Evolutionary conservation across 2,329 filamentous ascomycete species (phyloP), one percentile per base, ranked within the genome.

Genomic region (Blastomyces percursus): DNA sequence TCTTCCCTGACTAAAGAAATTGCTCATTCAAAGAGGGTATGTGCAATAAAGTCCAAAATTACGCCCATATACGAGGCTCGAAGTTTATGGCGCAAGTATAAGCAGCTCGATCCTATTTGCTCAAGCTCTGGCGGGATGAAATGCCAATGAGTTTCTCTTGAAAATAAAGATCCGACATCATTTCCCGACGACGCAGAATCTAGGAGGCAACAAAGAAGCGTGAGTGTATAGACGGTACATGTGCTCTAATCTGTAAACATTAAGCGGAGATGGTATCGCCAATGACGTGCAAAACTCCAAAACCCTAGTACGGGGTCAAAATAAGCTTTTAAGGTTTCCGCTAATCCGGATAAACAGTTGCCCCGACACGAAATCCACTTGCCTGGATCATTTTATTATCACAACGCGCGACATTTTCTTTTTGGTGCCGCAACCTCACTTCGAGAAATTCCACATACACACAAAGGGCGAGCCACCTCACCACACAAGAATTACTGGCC

Each of bases 391-490:
- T 56, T 40, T 56, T 40, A 24, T 11, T n/a, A 40, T 56, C 30
- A 2, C 32, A 24, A 38, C 7, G 14, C 1, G 7, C 35, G n/a
- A 38, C 32, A 35, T 14, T 46, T 19, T 27, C 30, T 12, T 24
- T 32, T 32, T 32, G 30, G 1, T 19, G 46, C 27, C 56, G 9
- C 24, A n/a, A 7, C 9, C 16, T 14, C 32, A 40, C 16, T 11
- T 24, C 19, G 11, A 40, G n/a, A 56, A 56, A 40, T 56, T 40
- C n/a, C 35, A 3, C 54, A 56, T 16, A 56, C 54, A 21, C 3
- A 38, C 19, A 19, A 42, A 59, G 56, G 56, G 56, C 56, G 56
- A 59, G 56, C 56, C 56, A 59, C 40, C 35, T 38, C 24, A 32
- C 42, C 5, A 21, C 56, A 9, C 38, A 48, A 30, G 21, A 46